Evolutionary conservation across 2,329 filamentous ascomycete genomes (phyloP), one percentile per base, ranked within the genome.

Genomic region (Alternaria longipes): DNA sequence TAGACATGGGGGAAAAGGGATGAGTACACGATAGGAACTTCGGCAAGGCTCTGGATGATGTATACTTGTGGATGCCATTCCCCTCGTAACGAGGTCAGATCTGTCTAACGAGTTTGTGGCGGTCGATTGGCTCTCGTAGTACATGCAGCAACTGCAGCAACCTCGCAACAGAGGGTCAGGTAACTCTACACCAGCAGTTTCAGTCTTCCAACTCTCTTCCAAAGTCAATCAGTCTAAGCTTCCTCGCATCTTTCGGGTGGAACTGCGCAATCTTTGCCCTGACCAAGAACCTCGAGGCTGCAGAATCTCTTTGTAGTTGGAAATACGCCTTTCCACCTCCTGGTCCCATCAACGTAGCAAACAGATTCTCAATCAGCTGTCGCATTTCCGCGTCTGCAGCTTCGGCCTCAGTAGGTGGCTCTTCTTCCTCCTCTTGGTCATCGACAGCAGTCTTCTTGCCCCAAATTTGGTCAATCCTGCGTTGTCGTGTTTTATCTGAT

Each of bases 201-300:
- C 60, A 79, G 38, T 77, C 76, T 56, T 80, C 78, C 58, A 81
- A 59, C 57, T 77, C 78, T 32, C 74, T 66, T 30, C 83, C 83
- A 74, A 86, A 86, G 70, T 86, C 84, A 62, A 86, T 82, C 64
- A 86, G 70, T 32, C 84, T 80, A 61, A 86, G 66, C 62, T 81
- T 81, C 60, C 78, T 77, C 16, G 85, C 85, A 74, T 87, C 84
- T 59, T 81, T 83, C 1, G 84, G 84, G 70, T 86, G 83, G 51
- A 85, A 85, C 61, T 86, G 84, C 14, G 85, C 85, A 57, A 87
- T 81, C 69, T 85, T 87, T 11, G 84, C 83, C 66, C 83, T 79
- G 16, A 87, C 82, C 34, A 87, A 71, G 63, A 86, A 86, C 44
- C 85, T 78, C 7, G 83, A 82, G 16, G 82, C 82, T 14, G 84